phyloP scores from a whole-genome alignment of 2,329 filamentous ascomycete genomes.

The Trichoderma atroviride region DNA sequence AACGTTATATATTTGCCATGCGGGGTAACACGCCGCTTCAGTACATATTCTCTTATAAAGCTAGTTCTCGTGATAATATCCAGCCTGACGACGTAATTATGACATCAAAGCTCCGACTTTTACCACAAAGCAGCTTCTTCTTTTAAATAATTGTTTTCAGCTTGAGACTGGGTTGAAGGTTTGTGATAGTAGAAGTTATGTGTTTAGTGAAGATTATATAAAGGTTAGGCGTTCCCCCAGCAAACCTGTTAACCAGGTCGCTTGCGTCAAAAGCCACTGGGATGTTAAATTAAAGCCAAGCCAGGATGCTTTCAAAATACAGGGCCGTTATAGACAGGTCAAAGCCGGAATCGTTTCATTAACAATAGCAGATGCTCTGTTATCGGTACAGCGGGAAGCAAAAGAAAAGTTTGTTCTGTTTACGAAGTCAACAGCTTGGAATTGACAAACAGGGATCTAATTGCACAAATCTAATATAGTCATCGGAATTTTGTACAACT shows the following conservation, averaged over 20 bases:
- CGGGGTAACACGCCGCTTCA: conserved; percentile 14
- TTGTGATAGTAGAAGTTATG: neutral
- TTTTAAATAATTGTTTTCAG: neutral
- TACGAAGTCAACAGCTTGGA: neutral
- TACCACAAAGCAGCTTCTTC: neutral
- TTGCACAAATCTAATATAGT: neutral
- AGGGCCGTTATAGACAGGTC: neutral
- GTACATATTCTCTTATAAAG: conserved; percentile 7
- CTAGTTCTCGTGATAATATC: neutral
- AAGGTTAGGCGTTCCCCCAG: too few species aligned
- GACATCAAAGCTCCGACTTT: neutral
- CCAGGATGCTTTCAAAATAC: neutral
- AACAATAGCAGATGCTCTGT: neutral
- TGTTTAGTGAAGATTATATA: neutral
- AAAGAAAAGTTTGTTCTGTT: neutral
- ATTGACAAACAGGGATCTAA: neutral
- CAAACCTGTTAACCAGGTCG: neutral
- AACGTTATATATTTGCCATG: conserved; percentile 8
- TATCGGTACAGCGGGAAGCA: neutral
- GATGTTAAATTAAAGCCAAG: neutral
- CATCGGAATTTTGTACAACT: neutral
- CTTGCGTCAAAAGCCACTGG: neutral
- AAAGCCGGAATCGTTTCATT: neutral
- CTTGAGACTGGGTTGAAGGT: neutral
- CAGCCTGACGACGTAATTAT: conserved; percentile 3